Conservation (phyloP, 306 rosid genomes). For the Casuarina equisetifolia region DNA sequence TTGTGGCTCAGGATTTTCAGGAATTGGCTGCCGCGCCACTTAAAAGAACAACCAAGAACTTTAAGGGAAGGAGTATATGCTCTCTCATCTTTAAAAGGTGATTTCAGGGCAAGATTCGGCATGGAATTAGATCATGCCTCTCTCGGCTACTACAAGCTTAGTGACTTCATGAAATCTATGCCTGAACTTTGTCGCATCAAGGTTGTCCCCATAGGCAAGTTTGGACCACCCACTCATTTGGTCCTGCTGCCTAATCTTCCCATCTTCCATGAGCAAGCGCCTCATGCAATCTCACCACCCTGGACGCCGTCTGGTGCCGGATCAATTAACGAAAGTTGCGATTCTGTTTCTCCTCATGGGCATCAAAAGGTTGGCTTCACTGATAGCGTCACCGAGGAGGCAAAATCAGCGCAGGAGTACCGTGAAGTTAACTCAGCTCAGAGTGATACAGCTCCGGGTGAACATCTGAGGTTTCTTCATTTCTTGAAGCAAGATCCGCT, state of each 20-base stretch:
- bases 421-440: slow-evolving; percentile 11
- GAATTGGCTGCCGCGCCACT: slow-evolving; percentile 42
- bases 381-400: not conserved
- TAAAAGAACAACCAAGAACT: slow-evolving; percentile 27
- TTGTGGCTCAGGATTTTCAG: slow-evolving; percentile 40
- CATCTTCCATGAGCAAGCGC: slow-evolving; percentile 12
- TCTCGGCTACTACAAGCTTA: slow-evolving; percentile 44
- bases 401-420: slow-evolving; percentile 9
- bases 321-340: slow-evolving; percentile 1
- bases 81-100: slow-evolving; percentile 44
- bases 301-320: not conserved
- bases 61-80: slow-evolving; percentile 35
- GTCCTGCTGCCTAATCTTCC: slow-evolving; percentile 29
- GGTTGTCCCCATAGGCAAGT: slow-evolving; percentile 24
- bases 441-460: not conserved
- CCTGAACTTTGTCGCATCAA: slow-evolving; percentile 29
- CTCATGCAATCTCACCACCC: not conserved
- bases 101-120: slow-evolving; percentile 35
- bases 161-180: slow-evolving; percentile 40
- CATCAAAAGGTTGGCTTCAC: slow-evolving; percentile 6
- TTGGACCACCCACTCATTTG: slow-evolving; percentile 36
- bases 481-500: slow-evolving; percentile 40
- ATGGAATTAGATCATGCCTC: slow-evolving; percentile 40
- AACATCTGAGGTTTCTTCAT: slow-evolving; percentile 15
- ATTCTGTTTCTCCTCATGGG: slow-evolving; percentile 4